Base-by-base conservation (phyloP, 192 early-diverging fungal species). In the Globomyces pollinis-pini region DNA sequence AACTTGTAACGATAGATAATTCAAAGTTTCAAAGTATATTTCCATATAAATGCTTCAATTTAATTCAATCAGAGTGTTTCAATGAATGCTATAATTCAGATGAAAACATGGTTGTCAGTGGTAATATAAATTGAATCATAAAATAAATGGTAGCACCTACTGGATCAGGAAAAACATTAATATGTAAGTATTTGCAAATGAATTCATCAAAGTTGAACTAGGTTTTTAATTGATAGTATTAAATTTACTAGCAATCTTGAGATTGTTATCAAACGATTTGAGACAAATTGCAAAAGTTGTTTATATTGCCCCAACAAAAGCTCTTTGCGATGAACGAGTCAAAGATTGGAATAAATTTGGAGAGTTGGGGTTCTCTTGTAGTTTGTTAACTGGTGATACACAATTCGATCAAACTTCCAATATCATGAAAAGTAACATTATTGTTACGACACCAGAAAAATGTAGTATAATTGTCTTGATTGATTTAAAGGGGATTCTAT, bases 401-500 rank as follows among this genome's bases (percentile, higher is more conserved):
- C 70, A 83, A 23, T n/a, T n/a, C n/a, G 39, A 36, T 23, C 16
- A n/a, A 24, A 50, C 32, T 16, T 1, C 41, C n/a, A 55, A 9
- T 16, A 33, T 28, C 16, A 54, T 74, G 50, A 62, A 55, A 28
- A 62, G 63, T 34, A 66, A 76, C 18, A 73, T 80, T 42, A 73
- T 80, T 15, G 72, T 89, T 11, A 86, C 88, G 6, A 90, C 88
- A 2, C 88, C 88, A 13, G 88, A 90, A 63, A 88, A 86, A 61
- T 90, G 86, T 86, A n/a, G n/a, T n/a, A n/a, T n/a, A n/a, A n/a
- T n/a, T n/a, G n/a, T n/a, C n/a, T n/a, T n/a, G n/a, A n/a, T n/a
- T n/a, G n/a, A n/a, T n/a, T n/a, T n/a, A n/a, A n/a, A n/a, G n/a
- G n/a, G n/a, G 88, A 88, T 63, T 73, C 77, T 1, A 76, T 80